A percentile compares a stretch with the other conserved stretches of the same genome.
phyloP scores from a whole-genome alignment of 495 filamentous ascomycete genomes.

The Delitschia confertaspora region DNA sequence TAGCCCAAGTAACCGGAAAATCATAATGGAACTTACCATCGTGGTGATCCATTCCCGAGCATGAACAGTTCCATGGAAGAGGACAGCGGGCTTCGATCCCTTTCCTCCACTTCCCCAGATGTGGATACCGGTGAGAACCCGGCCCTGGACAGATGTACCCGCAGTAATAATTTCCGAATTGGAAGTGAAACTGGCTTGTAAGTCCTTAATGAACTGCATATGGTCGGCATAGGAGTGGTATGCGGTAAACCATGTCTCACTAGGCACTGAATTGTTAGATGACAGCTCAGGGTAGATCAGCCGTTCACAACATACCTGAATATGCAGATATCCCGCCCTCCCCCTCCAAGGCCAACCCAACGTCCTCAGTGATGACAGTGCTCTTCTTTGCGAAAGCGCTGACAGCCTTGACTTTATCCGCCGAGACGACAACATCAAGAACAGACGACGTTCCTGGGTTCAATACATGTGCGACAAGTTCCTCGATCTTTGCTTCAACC shows the following conservation, averaged over 20 bases:
- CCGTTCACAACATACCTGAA: slow-evolving; percentile 6
- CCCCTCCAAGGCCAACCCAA: slow-evolving; percentile 7
- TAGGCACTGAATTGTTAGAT: slow-evolving; percentile 5
- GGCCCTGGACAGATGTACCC: slow-evolving; percentile 45
- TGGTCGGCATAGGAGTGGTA: slow-evolving; percentile 54
- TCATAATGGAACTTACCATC: slow-evolving; percentile 24
- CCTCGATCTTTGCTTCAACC: slow-evolving; percentile 15
- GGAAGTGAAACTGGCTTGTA: slow-evolving; percentile 39
- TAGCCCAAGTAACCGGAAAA: not conserved
- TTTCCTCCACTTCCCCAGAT: slow-evolving; percentile 47
- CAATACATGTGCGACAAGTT: slow-evolving; percentile 16
- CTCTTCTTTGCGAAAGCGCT: slow-evolving; percentile 3
- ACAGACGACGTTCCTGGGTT: slow-evolving; percentile 11
- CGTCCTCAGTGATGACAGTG: slow-evolving; percentile 13
- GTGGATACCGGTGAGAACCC: slow-evolving; percentile 51
- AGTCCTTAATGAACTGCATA: slow-evolving; percentile 43
- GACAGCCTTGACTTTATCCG: slow-evolving; percentile 14
- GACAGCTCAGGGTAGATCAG: not conserved
- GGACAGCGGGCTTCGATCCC: slow-evolving; percentile 45
- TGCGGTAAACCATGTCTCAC: slow-evolving; percentile 43
- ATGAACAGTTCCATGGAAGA: slow-evolving; percentile 54
- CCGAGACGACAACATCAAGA: slow-evolving; percentile 17
- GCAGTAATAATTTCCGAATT: slow-evolving; percentile 46
- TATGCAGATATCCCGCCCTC: slow-evolving; percentile 5
- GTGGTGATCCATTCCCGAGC: slow-evolving; percentile 56